These are phyloP conservation scores for Monosiga brevicollis DNA, from an alignment of 78 protist genomes.

Conservation along the genomic window DNA sequence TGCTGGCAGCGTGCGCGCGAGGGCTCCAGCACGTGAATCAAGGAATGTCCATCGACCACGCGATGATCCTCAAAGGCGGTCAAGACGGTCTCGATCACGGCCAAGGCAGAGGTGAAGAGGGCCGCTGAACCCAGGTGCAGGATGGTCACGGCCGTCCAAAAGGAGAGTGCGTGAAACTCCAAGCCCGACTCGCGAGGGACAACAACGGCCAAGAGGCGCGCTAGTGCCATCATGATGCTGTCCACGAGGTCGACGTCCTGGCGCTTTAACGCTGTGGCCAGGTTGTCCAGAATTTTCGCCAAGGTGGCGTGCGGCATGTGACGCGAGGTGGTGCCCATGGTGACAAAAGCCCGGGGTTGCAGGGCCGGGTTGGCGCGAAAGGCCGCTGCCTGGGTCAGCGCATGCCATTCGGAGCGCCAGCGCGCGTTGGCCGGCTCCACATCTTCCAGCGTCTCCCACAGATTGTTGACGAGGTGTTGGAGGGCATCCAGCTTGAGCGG, in stretches of 20 bases:
- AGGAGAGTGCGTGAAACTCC: not conserved
- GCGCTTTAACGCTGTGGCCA: not conserved
- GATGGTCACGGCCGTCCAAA: slow-evolving; percentile 44
- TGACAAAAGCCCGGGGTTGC: slow-evolving; percentile 46
- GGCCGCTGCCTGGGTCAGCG: slow-evolving; percentile 21
- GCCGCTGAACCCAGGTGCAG: slow-evolving; percentile 18
- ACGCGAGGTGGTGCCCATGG: slow-evolving; percentile 32
- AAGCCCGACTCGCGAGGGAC: not conserved
- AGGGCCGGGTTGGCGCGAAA: slow-evolving; percentile 30
- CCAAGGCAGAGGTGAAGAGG: slow-evolving; percentile 34
- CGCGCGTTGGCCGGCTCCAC: slow-evolving; percentile 8
- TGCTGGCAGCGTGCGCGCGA: slow-evolving; percentile 8
- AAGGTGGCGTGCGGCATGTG: slow-evolving; percentile 2
- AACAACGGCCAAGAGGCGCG: not conserved
- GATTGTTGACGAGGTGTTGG: no score
- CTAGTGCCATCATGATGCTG: not conserved
- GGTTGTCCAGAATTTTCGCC: not conserved
- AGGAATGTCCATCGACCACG: slow-evolving; percentile 11
- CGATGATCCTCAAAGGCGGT: slow-evolving; percentile 27
- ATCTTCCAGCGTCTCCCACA: no score
- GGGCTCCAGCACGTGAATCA: not conserved
- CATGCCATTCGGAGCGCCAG: slow-evolving; percentile 27
- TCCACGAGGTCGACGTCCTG: not conserved
- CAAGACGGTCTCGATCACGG: slow-evolving; percentile 23
- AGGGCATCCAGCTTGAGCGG: no score